A percentile compares a stretch with the other conserved stretches of the same genome.
Conservation (phyloP, 805 yeast genomes). For the Monosporozyma yasuniensis region DNA sequence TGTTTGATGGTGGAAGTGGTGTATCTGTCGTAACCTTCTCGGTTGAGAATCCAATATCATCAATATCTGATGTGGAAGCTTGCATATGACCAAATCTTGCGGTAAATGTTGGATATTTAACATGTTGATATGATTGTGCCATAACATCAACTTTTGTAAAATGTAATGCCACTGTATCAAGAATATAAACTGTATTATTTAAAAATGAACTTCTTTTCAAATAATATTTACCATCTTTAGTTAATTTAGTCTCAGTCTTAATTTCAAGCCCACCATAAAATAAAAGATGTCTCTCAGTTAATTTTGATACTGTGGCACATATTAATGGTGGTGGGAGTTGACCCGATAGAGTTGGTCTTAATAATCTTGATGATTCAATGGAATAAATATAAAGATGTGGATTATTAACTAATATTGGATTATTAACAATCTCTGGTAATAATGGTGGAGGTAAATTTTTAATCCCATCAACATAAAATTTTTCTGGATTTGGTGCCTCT, state of each 20-base stretch:
- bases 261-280: constrained; percentile 62
- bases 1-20: neutral
- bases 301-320: constrained; percentile 38
- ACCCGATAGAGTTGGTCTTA: constrained; percentile 29
- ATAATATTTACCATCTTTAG: constrained; percentile 28
- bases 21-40: neutral
- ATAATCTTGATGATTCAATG: constrained; percentile 33
- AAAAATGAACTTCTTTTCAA: constrained; percentile 37
- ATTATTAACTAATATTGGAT: constrained; percentile 37
- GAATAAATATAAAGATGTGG: constrained; percentile 32
- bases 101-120: constrained; percentile 27
- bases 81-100: constrained; percentile 37
- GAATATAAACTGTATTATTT: constrained; percentile 48
- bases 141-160: constrained; percentile 40
- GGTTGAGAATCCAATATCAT: neutral
- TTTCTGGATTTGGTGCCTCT: constrained; percentile 28
- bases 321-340: constrained; percentile 46
- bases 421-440: constrained; percentile 32
- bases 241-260: constrained; percentile 27
- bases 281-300: constrained; percentile 50
- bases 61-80: constrained; percentile 10
- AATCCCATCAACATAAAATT: constrained; percentile 33
- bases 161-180: constrained; percentile 42
- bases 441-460: constrained; percentile 41
- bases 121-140: constrained; percentile 27